These are phyloP conservation scores for Irpex sp. DNA, from an alignment of 1,284 basidiomycete genomes.

Conservation along the genomic window DNA sequence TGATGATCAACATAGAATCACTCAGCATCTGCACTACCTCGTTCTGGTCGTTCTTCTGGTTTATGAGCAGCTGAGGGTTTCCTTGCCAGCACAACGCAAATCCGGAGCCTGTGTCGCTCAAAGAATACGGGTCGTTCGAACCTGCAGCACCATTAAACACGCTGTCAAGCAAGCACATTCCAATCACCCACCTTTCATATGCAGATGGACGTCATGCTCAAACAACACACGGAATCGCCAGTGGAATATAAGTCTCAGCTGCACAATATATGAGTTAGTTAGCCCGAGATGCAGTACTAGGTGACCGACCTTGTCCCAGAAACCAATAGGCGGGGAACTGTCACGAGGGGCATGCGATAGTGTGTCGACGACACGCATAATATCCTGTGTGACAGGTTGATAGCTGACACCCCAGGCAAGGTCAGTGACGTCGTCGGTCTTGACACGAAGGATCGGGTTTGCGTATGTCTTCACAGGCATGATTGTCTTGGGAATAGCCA, in stretches of 20 bases:
- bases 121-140: constrained; percentile 76
- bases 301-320: constrained; percentile 83
- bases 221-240: constrained; percentile 78
- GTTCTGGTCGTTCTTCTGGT: constrained; percentile 65
- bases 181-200: constrained; percentile 71
- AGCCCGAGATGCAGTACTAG: neutral
- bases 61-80: constrained; percentile 69
- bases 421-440: constrained; percentile 62
- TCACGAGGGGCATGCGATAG: constrained; percentile 80
- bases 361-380: constrained; percentile 81
- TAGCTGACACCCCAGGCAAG: constrained; percentile 92
- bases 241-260: constrained; percentile 83
- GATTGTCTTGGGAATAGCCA: constrained; percentile 84
- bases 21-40: constrained; percentile 86
- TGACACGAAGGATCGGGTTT: constrained; percentile 64
- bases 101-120: constrained; percentile 78
- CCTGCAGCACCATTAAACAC: constrained; percentile 42
- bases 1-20: constrained; percentile 74
- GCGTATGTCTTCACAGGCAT: constrained; percentile 96
- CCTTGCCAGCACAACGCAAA: constrained; percentile 88
- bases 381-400: constrained; percentile 81
- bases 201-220: constrained; percentile 68
- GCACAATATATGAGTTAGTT: neutral
- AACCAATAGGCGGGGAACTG: constrained; percentile 83
- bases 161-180: neutral